Conservation (phyloP, 169 alveolate genomes). For the Amoebophrya sp. region DNA sequence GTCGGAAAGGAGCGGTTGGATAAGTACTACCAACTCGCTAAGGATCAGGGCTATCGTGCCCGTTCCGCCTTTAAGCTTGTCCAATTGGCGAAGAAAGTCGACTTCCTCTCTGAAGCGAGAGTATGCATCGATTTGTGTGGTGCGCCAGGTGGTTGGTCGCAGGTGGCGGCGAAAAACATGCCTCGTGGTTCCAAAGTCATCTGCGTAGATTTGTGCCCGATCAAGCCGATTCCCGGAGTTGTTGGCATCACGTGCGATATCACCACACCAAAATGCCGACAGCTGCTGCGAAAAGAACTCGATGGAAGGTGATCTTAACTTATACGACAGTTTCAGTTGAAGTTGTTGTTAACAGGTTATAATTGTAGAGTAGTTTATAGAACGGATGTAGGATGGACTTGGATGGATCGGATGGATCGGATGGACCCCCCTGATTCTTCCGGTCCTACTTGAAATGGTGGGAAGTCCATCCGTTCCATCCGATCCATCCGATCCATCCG, state of each 20-base stretch:
- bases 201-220: constrained; percentile 96
- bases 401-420: too few species aligned
- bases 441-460: too few species aligned
- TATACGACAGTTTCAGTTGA: too few species aligned
- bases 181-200: constrained; percentile 86
- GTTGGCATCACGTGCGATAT: constrained; percentile 92
- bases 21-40: constrained; percentile 92
- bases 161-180: constrained; percentile 78
- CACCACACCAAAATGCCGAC: constrained; percentile 67
- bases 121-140: constrained; percentile 93
- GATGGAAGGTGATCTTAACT: constrained; percentile 42
- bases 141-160: constrained; percentile 99
- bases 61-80: constrained; percentile 97
- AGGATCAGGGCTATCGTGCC: constrained; percentile 96
- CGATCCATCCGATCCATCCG: too few species aligned
- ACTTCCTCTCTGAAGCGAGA: constrained; percentile 56
- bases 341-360: too few species aligned
- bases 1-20: constrained; percentile 74
- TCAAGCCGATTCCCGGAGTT: constrained; percentile 89
- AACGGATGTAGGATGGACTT: too few species aligned
- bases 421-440: too few species aligned
- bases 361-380: too few species aligned
- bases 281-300: constrained; percentile 49
- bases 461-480: too few species aligned
- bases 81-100: constrained; percentile 89